These are phyloP conservation scores for Auricularia cornea DNA, from an alignment of 768 basidiomycete genomes.

Conservation along the genomic window DNA sequence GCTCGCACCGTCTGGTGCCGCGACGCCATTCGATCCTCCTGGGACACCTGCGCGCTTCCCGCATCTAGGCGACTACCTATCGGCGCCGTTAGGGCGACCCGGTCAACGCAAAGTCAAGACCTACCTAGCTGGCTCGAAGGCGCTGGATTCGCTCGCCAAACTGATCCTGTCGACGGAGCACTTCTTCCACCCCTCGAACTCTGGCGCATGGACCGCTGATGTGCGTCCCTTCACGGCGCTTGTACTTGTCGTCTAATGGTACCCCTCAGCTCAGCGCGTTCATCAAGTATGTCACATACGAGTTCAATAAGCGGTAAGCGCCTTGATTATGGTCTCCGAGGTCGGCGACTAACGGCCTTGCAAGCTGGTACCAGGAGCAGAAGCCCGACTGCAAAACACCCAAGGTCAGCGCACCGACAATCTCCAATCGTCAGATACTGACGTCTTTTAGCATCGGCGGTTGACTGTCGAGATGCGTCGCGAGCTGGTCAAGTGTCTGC, in stretches of 20 bases:
- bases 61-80: conserved; percentile 48
- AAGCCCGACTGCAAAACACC: conserved; percentile 76
- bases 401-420: conserved; percentile 24
- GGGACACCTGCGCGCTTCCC: conserved; percentile 35
- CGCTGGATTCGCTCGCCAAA: conserved; percentile 77
- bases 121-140: conserved; percentile 76
- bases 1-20: conserved; percentile 47
- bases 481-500: conserved; percentile 73
- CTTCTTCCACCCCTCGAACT: conserved; percentile 87
- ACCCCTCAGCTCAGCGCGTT: conserved; percentile 62
- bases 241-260: not conserved
- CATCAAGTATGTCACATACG: conserved; percentile 73
- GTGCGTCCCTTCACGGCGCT: conserved; percentile 29
- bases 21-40: conserved; percentile 48
- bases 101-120: conserved; percentile 34
- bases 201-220: conserved; percentile 73
- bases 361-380: conserved; percentile 78
- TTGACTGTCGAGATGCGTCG: conserved; percentile 71
- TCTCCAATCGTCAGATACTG: not conserved
- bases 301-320: conserved; percentile 69
- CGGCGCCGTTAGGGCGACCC: conserved; percentile 47
- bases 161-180: conserved; percentile 81
- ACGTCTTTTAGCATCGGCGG: conserved; percentile 49
- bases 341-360: not conserved
- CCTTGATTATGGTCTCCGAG: not conserved